Conservation (phyloP, 2,329 filamentous ascomycete genomes). For the Sporothrix luriei region DNA sequence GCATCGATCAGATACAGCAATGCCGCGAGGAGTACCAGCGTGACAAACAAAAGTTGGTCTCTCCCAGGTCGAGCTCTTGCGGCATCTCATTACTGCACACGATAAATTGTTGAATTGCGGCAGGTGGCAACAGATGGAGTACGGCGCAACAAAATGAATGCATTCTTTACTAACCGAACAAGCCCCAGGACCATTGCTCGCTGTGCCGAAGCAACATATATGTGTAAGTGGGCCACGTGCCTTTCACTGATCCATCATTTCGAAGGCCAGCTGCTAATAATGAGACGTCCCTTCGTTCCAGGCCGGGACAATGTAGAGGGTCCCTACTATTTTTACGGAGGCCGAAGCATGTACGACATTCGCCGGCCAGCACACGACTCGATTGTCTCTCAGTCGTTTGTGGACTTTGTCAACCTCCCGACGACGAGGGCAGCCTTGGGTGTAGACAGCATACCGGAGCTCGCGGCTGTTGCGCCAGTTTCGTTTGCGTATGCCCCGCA, state of each 20-base stretch:
- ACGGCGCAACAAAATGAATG: constrained; percentile 16
- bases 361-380: constrained; percentile 55
- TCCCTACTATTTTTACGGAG: constrained; percentile 48
- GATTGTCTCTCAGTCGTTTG: constrained; percentile 58
- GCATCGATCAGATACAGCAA: constrained; percentile 50
- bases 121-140: background rate
- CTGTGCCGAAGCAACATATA: constrained; percentile 55
- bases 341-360: constrained; percentile 58
- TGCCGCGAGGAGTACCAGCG: background rate
- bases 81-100: background rate
- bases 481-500: constrained; percentile 47
- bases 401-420: constrained; percentile 60
- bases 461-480: constrained; percentile 41
- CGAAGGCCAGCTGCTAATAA: background rate
- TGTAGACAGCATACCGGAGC: constrained; percentile 44
- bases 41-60: background rate
- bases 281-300: constrained; percentile 17
- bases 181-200: constrained; percentile 40
- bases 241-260: background rate
- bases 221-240: constrained; percentile 44
- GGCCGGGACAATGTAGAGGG: constrained; percentile 58
- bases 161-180: constrained; percentile 20
- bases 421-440: constrained; percentile 58
- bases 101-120: background rate
- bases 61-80: background rate